Evolutionary conservation across 352 stramenopile genomes (phyloP).

Genomic region (Globisporangium lucens): DNA sequence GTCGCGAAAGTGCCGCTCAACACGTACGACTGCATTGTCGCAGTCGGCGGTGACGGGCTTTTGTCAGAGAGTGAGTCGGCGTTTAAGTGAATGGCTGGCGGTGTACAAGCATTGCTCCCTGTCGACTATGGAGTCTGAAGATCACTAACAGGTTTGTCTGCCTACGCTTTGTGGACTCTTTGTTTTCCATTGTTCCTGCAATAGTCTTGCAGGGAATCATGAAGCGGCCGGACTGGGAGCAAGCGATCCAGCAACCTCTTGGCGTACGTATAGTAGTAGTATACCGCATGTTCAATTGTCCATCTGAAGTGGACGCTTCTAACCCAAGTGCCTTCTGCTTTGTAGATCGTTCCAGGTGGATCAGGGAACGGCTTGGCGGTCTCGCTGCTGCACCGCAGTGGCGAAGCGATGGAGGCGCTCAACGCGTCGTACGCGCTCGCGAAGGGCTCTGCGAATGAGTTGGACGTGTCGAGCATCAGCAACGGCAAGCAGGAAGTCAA

Average conservation of each 20-base stretch:
- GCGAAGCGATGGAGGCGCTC: conserved; percentile 40
- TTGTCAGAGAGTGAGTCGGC: conserved; percentile 54
- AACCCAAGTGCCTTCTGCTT: background rate
- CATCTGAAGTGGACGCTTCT: background rate
- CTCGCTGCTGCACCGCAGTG: conserved; percentile 42
- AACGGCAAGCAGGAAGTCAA: conserved; percentile 47
- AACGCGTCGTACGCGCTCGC: conserved; percentile 61
- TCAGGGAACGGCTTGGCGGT: conserved; percentile 65
- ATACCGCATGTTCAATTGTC: background rate
- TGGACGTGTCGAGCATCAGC: conserved; percentile 57
- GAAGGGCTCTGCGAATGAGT: conserved; percentile 56
- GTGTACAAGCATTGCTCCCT: background rate
- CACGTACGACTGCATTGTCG: conserved; percentile 59
- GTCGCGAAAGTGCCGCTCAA: conserved; percentile 35
- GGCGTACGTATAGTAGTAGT: conserved; percentile 27
- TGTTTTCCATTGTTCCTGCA: background rate
- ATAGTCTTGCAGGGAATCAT: conserved; percentile 72
- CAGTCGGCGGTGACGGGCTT: conserved; percentile 59
- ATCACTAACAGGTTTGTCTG: conserved; percentile 3
- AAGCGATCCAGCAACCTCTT: conserved; percentile 48
- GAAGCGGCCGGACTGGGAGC: conserved; percentile 50
- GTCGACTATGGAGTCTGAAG: background rate
- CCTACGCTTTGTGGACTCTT: conserved; percentile 5
- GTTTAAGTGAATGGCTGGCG: background rate
- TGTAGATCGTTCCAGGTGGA: conserved; percentile 40